Evolutionary conservation across 1,284 basidiomycete genomes (phyloP), one percentile per base, ranked within the genome.

Genomic region (Mycosarcoma maydis): DNA sequence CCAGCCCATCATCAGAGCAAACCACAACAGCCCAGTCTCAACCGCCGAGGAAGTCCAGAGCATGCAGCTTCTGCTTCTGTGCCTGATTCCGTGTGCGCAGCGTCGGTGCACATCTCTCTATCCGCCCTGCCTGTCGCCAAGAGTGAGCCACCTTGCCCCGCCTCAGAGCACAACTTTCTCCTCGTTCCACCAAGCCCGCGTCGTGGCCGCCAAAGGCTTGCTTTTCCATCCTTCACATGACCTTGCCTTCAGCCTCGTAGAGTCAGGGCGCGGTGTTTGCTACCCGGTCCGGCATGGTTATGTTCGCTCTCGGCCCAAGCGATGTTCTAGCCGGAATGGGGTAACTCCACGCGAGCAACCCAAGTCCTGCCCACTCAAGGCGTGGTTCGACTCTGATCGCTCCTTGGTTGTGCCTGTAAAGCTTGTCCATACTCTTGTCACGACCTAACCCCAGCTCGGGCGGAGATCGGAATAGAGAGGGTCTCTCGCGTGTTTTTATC

Each of bases 351-450:
- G 42, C 37, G 42, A 51, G 37, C 42, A 40, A 24, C 48, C 41
- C 55, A 45, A 40, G 55, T 47, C 42, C 30, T 26, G 37, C 37
- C 42, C 20, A 20, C 14, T n/a, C n/a, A n/a, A n/a, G n/a, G n/a
- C n/a, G n/a, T n/a, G n/a, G n/a, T n/a, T n/a, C n/a, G n/a, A n/a
- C n/a, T n/a, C n/a, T n/a, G n/a, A n/a, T n/a, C n/a, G n/a, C n/a
- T n/a, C n/a, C n/a, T n/a, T n/a, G n/a, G n/a, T n/a, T n/a, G n/a
- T n/a, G n/a, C n/a, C n/a, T n/a, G n/a, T n/a, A n/a, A n/a, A 42
- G 40, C 22, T 34, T 17, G 8, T 37, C 19, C 34, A 40, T 40
- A 23, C 48, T 46, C 24, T 56, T 6, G 26, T 33, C 24, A 22
- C 7, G 23, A 26, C 20, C 32, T 14, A 34, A 32, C 16, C 27